Base-by-base conservation (phyloP, 192 early-diverging fungal species). In the Mortierella claussenii region DNA sequence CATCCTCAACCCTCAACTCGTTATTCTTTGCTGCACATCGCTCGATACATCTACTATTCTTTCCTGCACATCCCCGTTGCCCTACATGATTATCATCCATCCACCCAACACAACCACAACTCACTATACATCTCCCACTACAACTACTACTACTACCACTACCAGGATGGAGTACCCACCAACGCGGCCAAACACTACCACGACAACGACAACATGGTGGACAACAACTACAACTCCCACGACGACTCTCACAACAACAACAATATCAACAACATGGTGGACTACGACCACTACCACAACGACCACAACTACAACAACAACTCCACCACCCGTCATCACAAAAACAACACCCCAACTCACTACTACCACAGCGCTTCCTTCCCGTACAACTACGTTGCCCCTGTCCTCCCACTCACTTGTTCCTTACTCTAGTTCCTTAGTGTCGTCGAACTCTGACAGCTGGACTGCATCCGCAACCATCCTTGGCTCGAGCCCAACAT, bases 61-160 rank as follows among this genome's bases (percentile, higher is more conserved):
- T 40, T 26, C 32, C 28, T 13, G 0, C 8, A 26, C 64, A 21
- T 9, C 30, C 10, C 9, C 53, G 20, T 46, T 23, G 26, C 44
- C 50, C 34, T n/a, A n/a, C n/a, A n/a, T n/a, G n/a, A 53, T 34
- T 18, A 37, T 31, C 20, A n/a, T 13, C 2, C 4, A 23, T 45
- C 26, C 55, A 33, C 31, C 40, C 17, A 31, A n/a, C 1, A 43
- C 64, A n/a, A 40, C 53, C 27, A 36, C 64, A 33, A 56, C 64
- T 40, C 13, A 10, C 55, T 11, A 47, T 12, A 1, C 24, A 13
- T 33, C 47, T 28, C 24, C 48, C 0, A 51, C 59, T 26, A 52
- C 61, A 1, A 40, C 61, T 36, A 43, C 50, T 7, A 37, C 50
- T n/a, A 42, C 61, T 0, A 63, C 50, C n/a, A 51, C 50, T 4